Evolutionary conservation across 2,329 filamentous ascomycete genomes (phyloP).

Genomic region (Bipolaris bicolor): DNA sequence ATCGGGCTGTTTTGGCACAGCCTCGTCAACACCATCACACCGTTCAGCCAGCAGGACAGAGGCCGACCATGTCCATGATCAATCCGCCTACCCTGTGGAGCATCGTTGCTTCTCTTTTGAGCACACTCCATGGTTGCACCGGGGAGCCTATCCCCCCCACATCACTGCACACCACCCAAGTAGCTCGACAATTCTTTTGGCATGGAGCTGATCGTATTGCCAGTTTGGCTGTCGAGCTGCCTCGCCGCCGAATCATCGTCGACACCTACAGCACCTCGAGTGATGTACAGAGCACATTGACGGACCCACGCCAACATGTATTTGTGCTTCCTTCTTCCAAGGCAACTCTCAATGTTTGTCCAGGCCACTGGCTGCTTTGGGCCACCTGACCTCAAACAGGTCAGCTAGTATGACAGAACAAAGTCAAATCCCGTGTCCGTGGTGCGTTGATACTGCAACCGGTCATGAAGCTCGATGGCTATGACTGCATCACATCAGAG

Average conservation of each 20-base stretch:
- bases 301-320: slow-evolving; percentile 11
- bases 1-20: slow-evolving; percentile 35
- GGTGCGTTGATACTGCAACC: slow-evolving; percentile 19
- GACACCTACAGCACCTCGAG: slow-evolving; percentile 1
- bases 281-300: slow-evolving; percentile 14
- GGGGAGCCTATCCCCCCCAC: slow-evolving; percentile 11
- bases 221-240: slow-evolving; percentile 22
- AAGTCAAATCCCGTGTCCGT: not conserved
- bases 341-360: not conserved
- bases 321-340: not conserved
- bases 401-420: not conserved
- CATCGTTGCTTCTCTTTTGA: slow-evolving; percentile 21
- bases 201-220: slow-evolving; percentile 11
- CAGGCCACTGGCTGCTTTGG: not conserved
- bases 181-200: slow-evolving; percentile 14
- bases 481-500: not conserved
- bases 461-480: slow-evolving; percentile 29
- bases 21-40: slow-evolving; percentile 26
- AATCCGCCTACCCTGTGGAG: slow-evolving; percentile 16
- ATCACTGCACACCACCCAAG: slow-evolving; percentile 27
- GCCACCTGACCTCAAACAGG: not conserved
- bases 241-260: slow-evolving; percentile 25
- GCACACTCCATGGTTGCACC: slow-evolving; percentile 30
- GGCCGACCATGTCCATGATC: slow-evolving; percentile 4
- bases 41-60: slow-evolving; percentile 12